Evolutionary conservation across 2,329 filamentous ascomycete species (phyloP), one percentile per base, ranked within the genome.

Genomic region (Aspergillus costaricaensis): DNA sequence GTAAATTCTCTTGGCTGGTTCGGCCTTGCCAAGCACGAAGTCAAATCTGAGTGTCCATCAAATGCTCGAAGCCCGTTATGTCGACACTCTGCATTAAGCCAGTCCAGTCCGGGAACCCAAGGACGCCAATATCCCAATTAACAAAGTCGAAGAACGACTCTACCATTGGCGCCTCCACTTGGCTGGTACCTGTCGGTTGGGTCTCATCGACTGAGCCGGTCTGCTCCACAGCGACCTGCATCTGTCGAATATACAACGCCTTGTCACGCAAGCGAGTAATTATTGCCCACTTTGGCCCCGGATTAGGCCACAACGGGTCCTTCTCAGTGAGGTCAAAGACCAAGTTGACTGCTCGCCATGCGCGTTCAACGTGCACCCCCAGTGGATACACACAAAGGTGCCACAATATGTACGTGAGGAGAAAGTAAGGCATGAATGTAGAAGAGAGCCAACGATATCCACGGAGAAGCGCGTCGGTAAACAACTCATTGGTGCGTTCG

Each of bases 381-480:
- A 62, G 61, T 0, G 79, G 80, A 53, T 66, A 71, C 4, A 81
- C 70, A 58, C 79, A 79, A 1, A 81, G 60, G 58, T 80, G 73
- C 72, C 80, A 80, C 2, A 82, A 67, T 0, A 79, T 67, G 58
- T 80, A 81, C 2, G 80, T 76, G 19, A 81, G 68, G 32, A 78
- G 70, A 55, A 81, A 76, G 19, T 77, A 81, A 63, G 80, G 80
- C 0, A 78, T 76, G 39, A 75, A 81, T 0, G 75, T 73, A n/a
- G 73, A 69, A 36, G 70, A 68, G 1, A 74, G 61, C 79, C 80
- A 82, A 25, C 70, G 68, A 50, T 64, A 80, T 2, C 73, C 69
- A 3, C 67, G 62, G 9, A 81, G 67, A 30, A 80, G 66, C 10
- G 80, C 77, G 25, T 81, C 75, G 0, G 62, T 63, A 57, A 72